A percentile compares a stretch with the other conserved stretches of the same genome.
phyloP scores from a whole-genome alignment of 179 eudicot species.

The Actinidia chinensis region DNA sequence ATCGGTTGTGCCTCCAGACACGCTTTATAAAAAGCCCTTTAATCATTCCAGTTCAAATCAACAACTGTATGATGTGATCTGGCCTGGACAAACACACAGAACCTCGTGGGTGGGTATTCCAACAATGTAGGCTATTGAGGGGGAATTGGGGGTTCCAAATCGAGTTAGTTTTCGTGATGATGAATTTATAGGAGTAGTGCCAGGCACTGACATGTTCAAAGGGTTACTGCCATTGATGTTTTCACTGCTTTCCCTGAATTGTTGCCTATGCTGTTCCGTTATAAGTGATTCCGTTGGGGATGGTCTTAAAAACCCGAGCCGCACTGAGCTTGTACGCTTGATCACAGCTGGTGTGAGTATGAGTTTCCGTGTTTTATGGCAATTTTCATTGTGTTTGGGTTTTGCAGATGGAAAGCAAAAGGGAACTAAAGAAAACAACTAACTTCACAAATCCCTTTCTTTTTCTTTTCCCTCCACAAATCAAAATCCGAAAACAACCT shows the following conservation, averaged over 20 bases:
- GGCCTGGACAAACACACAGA: conserved; percentile 69
- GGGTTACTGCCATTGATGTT: conserved; percentile 80
- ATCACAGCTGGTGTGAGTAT: conserved; percentile 61
- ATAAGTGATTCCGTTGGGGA: conserved; percentile 58
- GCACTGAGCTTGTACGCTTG: conserved; percentile 50
- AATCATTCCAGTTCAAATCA: conserved; percentile 38
- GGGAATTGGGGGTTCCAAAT: conserved; percentile 68
- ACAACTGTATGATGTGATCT: conserved; percentile 43
- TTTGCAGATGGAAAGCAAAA: background rate
- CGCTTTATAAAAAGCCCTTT: conserved; percentile 29
- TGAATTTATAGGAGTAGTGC: conserved; percentile 50
- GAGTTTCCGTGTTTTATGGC: background rate
- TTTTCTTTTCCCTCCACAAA: conserved; percentile 5
- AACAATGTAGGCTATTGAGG: conserved; percentile 48
- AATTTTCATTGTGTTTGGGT: background rate
- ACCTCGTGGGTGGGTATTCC: conserved; percentile 93
- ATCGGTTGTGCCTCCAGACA: conserved; percentile 54
- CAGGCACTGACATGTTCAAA: conserved; percentile 40
- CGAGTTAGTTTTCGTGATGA: conserved; percentile 53
- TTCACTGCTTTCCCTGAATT: conserved; percentile 61
- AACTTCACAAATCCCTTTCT: background rate
- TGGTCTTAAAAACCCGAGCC: conserved; percentile 57
- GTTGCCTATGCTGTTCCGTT: conserved; percentile 75
- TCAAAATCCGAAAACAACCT: background rate
- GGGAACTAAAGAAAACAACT: background rate